phyloP scores from a whole-genome alignment of 2,329 filamentous ascomycete genomes.

The Penicillium brevicompactum region DNA sequence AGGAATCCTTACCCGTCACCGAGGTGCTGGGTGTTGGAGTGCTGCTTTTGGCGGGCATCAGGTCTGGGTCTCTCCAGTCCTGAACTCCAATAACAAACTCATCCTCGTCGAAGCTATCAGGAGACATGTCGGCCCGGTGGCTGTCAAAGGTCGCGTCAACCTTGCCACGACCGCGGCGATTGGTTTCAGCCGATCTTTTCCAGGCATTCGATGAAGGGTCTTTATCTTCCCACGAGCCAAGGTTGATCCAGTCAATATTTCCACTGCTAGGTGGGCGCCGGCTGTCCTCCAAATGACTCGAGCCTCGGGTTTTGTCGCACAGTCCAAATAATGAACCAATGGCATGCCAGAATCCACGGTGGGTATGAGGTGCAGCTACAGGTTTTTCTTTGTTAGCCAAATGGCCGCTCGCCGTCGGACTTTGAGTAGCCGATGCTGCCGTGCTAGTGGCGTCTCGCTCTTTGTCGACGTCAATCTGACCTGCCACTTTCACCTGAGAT shows the following conservation, averaged over 20 bases:
- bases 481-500: constrained; percentile 43
- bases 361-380: constrained; percentile 18
- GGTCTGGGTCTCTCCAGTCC: constrained; percentile 80
- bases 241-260: constrained; percentile 71
- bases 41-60: constrained; percentile 54
- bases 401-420: constrained; percentile 35
- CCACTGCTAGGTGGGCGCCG: constrained; percentile 72
- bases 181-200: constrained; percentile 27
- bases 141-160: constrained; percentile 9
- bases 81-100: constrained; percentile 81
- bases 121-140: constrained; percentile 26
- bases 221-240: constrained; percentile 65
- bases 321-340: constrained; percentile 49
- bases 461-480: constrained; percentile 20
- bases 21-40: constrained; percentile 26
- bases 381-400: constrained; percentile 19
- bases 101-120: constrained; percentile 51
- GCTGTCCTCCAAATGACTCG: constrained; percentile 50
- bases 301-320: constrained; percentile 28
- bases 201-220: constrained; percentile 30
- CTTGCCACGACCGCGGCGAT: constrained; percentile 26
- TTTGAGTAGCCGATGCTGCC: constrained; percentile 32
- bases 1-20: constrained; percentile 24
- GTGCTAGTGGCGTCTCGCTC: constrained; percentile 29
- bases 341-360: constrained; percentile 44